Conservation (phyloP, 371 early-diverging fungal genomes). For the Mortierella sp. region DNA sequence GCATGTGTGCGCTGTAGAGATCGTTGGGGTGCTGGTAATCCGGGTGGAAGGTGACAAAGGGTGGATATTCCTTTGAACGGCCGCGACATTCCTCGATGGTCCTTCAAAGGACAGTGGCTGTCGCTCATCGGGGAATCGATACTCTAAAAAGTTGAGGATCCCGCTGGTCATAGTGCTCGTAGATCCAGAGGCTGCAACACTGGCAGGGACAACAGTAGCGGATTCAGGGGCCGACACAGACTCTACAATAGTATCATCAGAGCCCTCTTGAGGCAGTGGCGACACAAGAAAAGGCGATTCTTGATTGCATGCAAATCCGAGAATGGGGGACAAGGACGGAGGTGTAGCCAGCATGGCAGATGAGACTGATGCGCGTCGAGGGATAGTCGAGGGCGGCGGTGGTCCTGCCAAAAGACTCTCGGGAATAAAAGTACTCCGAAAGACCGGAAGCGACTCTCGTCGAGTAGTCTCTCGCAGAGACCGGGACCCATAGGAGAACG, state of each 20-base stretch:
- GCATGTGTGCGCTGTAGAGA: slow-evolving; percentile 17
- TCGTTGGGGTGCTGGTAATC: slow-evolving; percentile 46
- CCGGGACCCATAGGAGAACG: not conserved
- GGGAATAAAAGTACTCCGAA: slow-evolving; percentile 32
- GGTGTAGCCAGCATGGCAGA: slow-evolving; percentile 22
- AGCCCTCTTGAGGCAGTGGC: not conserved
- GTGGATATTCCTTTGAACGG: slow-evolving; percentile 25
- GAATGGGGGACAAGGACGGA: slow-evolving; percentile 20
- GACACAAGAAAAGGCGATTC: not conserved
- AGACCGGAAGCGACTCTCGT: slow-evolving; percentile 8
- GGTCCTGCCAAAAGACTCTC: slow-evolving; percentile 37
- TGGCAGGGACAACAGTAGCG: not conserved
- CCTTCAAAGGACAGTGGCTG: not conserved
- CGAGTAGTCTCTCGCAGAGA: not conserved
- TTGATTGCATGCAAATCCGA: not conserved
- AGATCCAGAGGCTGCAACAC: not conserved
- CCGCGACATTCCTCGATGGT: not conserved
- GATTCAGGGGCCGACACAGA: not conserved
- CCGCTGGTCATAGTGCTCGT: not conserved
- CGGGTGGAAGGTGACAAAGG: slow-evolving; percentile 49
- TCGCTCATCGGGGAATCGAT: slow-evolving; percentile 48
- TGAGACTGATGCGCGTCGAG: slow-evolving; percentile 11
- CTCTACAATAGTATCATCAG: not conserved
- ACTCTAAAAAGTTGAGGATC: slow-evolving; percentile 20
- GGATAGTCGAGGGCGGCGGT: slow-evolving; percentile 21